Evolutionary conservation across 495 filamentous ascomycete species (phyloP).

Genomic region (Podospora sp.): DNA sequence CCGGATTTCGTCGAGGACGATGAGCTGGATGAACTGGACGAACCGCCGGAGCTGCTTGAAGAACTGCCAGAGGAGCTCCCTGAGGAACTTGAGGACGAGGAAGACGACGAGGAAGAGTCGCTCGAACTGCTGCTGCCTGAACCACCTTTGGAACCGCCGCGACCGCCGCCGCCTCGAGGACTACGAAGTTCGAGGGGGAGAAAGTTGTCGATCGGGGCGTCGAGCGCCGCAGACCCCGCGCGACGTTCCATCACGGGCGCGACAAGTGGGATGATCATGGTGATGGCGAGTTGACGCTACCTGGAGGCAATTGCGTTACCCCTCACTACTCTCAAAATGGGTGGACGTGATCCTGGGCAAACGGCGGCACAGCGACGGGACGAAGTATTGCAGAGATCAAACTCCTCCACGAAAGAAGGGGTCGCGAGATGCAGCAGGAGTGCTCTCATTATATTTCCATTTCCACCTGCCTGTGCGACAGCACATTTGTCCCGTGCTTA

Average conservation of each 20-base stretch:
- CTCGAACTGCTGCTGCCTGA: background rate
- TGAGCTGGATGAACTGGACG: background rate
- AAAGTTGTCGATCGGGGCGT: background rate
- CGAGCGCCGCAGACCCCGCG: background rate
- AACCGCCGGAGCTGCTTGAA: slow-evolving; percentile 1
- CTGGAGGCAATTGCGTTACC: too few relatives aligned
- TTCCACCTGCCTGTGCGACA: background rate
- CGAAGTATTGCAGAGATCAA: background rate
- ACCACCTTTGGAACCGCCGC: background rate
- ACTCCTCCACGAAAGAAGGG: background rate
- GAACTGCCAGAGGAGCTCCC: background rate
- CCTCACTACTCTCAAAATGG: too few relatives aligned
- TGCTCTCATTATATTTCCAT: background rate
- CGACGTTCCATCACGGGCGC: background rate
- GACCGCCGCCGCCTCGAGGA: background rate
- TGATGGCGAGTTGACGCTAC: background rate
- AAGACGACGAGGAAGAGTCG: background rate
- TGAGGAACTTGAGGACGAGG: background rate
- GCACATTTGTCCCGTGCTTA: background rate
- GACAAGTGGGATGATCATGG: background rate
- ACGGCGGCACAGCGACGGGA: background rate
- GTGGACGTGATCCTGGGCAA: background rate
- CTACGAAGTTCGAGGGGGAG: slow-evolving; percentile 1
- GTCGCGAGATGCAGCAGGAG: background rate
- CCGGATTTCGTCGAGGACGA: background rate